These are phyloP conservation scores for Citrus inodora DNA, from an alignment of 345 rosid genomes.

Conservation along the genomic window DNA sequence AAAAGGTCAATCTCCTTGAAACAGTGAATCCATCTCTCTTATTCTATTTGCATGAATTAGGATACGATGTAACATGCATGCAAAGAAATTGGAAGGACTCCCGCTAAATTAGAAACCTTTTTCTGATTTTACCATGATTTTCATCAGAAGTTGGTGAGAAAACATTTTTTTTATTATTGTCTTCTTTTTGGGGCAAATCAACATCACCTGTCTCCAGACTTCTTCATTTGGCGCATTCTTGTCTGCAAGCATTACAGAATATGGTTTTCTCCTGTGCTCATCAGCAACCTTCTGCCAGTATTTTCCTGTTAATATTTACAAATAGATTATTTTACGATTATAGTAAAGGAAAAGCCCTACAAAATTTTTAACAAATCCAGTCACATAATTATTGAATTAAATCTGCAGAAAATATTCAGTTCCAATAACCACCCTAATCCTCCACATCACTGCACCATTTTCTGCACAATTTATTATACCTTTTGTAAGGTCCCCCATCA, in stretches of 20 bases:
- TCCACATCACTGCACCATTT: background rate
- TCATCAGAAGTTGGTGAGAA: background rate
- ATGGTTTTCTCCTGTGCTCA: constrained; percentile 62
- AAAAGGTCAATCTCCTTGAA: background rate
- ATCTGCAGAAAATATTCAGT: background rate
- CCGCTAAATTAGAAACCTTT: background rate
- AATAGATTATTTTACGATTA: constrained; percentile 6
- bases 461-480: constrained; percentile 37
- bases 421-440: background rate
- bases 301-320: constrained; percentile 45
- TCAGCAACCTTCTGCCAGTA: constrained; percentile 90
- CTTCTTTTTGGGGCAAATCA: background rate
- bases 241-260: constrained; percentile 92
- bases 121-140: background rate
- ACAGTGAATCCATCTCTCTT: background rate
- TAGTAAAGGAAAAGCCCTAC: background rate
- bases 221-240: constrained; percentile 99
- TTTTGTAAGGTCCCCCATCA: constrained; percentile 97
- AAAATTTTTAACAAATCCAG: background rate
- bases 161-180: background rate
- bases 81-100: background rate
- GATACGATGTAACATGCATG: background rate
- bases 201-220: constrained; percentile 91
- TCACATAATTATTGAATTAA: background rate
- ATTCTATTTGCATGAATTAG: background rate